phyloP scores from a whole-genome alignment of 2,329 filamentous ascomycete genomes.

The Dissoconium aciculare region DNA sequence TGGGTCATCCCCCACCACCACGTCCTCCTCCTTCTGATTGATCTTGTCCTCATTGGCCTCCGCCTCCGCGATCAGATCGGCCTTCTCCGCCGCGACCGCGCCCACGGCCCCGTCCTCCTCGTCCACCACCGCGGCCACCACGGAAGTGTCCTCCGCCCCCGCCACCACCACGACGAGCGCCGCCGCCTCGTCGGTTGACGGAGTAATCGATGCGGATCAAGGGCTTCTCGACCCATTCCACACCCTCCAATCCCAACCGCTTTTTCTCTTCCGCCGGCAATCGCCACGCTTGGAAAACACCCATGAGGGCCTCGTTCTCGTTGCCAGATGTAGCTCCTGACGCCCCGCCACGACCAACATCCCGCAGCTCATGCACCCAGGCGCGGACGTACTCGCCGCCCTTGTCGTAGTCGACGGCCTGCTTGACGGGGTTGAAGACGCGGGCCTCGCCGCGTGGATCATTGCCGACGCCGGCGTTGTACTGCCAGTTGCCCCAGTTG shows the following conservation, averaged over 20 bases:
- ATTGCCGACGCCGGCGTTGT: slow-evolving; percentile 64
- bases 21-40: too few species aligned
- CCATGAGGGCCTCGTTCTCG: slow-evolving; percentile 30
- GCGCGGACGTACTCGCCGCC: slow-evolving; percentile 53
- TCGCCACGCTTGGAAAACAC: slow-evolving; percentile 59
- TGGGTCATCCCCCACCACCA: too few species aligned
- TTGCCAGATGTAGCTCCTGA: slow-evolving; percentile 4
- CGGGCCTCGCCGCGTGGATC: slow-evolving; percentile 56
- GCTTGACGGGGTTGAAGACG: slow-evolving; percentile 73
- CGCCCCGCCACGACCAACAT: slow-evolving; percentile 26
- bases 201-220: slow-evolving; percentile 50
- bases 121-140: slow-evolving; percentile 9
- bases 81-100: slow-evolving; percentile 6
- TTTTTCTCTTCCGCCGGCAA: slow-evolving; percentile 44
- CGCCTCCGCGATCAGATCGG: background rate
- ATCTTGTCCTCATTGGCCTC: background rate
- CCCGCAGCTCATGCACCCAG: slow-evolving; percentile 55
- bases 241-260: slow-evolving; percentile 39
- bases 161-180: slow-evolving; percentile 22
- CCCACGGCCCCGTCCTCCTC: slow-evolving; percentile 12
- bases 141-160: slow-evolving; percentile 11
- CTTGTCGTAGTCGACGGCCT: slow-evolving; percentile 62
- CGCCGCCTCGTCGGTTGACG: slow-evolving; percentile 32
- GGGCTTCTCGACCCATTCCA: slow-evolving; percentile 53
- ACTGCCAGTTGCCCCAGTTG: slow-evolving; percentile 65